Evolutionary conservation across 768 basidiomycete genomes (phyloP).

Genomic region (Boletus subparvulus): DNA sequence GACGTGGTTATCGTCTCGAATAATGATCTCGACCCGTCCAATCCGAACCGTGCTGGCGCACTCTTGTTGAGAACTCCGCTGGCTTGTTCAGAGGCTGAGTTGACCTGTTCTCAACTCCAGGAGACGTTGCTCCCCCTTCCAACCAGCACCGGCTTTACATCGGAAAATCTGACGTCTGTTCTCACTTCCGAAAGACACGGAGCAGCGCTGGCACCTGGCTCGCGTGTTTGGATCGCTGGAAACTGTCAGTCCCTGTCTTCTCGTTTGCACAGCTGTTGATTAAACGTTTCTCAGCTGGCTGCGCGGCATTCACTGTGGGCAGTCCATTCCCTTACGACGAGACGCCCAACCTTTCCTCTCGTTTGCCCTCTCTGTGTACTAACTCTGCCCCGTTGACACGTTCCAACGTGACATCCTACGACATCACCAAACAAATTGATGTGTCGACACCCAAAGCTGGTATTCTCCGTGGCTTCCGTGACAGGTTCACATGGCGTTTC

Average conservation of each 20-base stretch:
- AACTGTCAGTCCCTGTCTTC: neutral
- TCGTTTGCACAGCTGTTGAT: neutral
- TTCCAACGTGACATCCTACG: constrained; percentile 19
- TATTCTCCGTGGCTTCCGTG: constrained; percentile 16
- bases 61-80: constrained; percentile 6
- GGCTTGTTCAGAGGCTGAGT: neutral
- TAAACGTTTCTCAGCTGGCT: neutral
- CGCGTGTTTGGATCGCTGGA: constrained; percentile 9
- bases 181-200: constrained; percentile 13
- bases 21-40: constrained; percentile 13
- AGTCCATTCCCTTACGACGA: neutral
- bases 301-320: neutral
- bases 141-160: neutral
- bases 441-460: constrained; percentile 16
- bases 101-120: constrained; percentile 6
- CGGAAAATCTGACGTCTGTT: neutral
- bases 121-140: constrained; percentile 7
- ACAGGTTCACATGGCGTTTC: constrained; percentile 21
- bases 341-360: neutral
- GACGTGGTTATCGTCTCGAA: constrained; percentile 13
- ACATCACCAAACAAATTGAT: constrained; percentile 14
- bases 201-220: neutral
- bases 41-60: constrained; percentile 4
- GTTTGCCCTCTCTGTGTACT: constrained; percentile 15
- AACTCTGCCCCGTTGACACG: constrained; percentile 23